A percentile compares a stretch with the other conserved stretches of the same genome.
These are phyloP conservation scores for Hamigera avellanea DNA, from an alignment of 495 filamentous ascomycete species.

Conservation along the genomic window DNA sequence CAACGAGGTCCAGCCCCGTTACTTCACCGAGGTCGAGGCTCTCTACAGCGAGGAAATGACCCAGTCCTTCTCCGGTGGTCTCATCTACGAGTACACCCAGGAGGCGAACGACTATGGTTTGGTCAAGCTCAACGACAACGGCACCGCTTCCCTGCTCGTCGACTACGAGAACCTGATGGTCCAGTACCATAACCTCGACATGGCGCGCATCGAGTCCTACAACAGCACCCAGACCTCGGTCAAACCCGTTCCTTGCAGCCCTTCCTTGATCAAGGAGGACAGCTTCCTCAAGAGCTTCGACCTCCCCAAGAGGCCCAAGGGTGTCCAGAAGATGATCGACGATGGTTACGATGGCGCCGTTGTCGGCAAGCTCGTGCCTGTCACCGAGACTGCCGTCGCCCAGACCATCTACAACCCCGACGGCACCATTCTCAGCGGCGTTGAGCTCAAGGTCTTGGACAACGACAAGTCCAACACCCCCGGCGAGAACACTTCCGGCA, in stretches of 20 bases:
- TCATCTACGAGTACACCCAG: slow-evolving; percentile 81
- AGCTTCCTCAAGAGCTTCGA: slow-evolving; percentile 66
- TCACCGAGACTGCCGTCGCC: slow-evolving; percentile 38
- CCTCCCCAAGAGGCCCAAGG: slow-evolving; percentile 45
- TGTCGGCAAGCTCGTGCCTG: slow-evolving; percentile 45
- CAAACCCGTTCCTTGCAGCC: slow-evolving; percentile 45
- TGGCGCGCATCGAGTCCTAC: slow-evolving; percentile 47
- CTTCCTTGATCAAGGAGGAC: slow-evolving; percentile 46
- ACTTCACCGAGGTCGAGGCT: slow-evolving; percentile 70
- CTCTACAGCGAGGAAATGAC: slow-evolving; percentile 79
- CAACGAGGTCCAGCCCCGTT: slow-evolving; percentile 66
- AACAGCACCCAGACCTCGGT: slow-evolving; percentile 40
- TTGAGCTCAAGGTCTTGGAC: slow-evolving; percentile 41
- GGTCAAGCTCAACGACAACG: slow-evolving; percentile 54
- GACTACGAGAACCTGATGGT: slow-evolving; percentile 69
- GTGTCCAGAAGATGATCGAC: slow-evolving; percentile 40
- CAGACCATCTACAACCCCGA: slow-evolving; percentile 43
- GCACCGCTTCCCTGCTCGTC: slow-evolving; percentile 45
- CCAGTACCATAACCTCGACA: slow-evolving; percentile 65
- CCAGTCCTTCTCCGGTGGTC: slow-evolving; percentile 65
- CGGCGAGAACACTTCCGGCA: slow-evolving; percentile 22
- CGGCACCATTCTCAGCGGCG: slow-evolving; percentile 37
- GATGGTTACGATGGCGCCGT: slow-evolving; percentile 41
- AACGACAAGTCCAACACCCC: slow-evolving; percentile 46
- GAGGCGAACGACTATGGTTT: slow-evolving; percentile 76